Percentiles rank a stretch among this genome's conserved stretches.
phyloP scores from a whole-genome alignment of 176 grass and related monocot species.

The Eragrostis nindensis region DNA sequence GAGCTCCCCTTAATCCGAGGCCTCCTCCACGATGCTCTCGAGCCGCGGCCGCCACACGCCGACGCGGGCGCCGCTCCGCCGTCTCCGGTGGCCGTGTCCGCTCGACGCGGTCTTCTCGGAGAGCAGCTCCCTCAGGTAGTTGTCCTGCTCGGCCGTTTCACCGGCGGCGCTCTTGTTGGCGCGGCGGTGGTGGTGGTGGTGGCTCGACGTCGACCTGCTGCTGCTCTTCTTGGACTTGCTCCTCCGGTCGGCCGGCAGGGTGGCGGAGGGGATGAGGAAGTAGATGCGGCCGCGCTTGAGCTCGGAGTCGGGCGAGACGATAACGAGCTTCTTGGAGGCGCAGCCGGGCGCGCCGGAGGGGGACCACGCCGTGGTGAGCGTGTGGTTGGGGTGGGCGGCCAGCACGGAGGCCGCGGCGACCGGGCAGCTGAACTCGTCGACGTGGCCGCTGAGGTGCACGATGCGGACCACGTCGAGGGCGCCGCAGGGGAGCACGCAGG shows the following conservation, averaged over 20 bases:
- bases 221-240: constrained; percentile 61
- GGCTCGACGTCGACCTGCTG: constrained; percentile 30
- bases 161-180: constrained; percentile 14
- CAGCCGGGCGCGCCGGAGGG: constrained; percentile 53
- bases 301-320: constrained; percentile 78
- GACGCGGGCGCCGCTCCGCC: constrained; percentile 61
- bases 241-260: constrained; percentile 53
- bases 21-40: constrained; percentile 82
- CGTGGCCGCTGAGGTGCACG: constrained; percentile 84
- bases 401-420: constrained; percentile 66
- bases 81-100: constrained; percentile 45
- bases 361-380: constrained; percentile 74
- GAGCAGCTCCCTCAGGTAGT: constrained; percentile 72
- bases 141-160: constrained; percentile 61
- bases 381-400: constrained; percentile 78
- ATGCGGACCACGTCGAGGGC: constrained; percentile 84
- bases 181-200: too few relatives aligned
- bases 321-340: constrained; percentile 70
- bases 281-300: constrained; percentile 95
- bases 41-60: constrained; percentile 80
- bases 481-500: constrained; percentile 71
- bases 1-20: constrained; percentile 39
- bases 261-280: constrained; percentile 80
- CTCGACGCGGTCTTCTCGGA: constrained; percentile 50
- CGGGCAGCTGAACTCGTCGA: constrained; percentile 81